Conservation (phyloP, 1,284 basidiomycete species). For the Volvariella volvacea region DNA sequence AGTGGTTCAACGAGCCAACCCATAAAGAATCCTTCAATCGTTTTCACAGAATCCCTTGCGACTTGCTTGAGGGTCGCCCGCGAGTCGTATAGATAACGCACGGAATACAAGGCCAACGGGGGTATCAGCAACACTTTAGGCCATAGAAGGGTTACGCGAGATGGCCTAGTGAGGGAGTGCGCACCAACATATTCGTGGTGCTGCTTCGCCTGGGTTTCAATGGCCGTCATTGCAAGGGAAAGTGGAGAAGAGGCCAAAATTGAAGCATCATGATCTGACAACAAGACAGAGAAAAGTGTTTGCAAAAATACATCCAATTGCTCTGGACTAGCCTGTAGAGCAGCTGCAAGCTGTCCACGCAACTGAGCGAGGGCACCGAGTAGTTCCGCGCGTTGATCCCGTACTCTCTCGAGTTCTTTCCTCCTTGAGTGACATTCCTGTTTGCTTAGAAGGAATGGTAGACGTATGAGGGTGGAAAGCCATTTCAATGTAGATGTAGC, state of each 20-base stretch:
- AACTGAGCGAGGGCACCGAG: slow-evolving; percentile 53
- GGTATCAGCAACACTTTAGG: slow-evolving; percentile 62
- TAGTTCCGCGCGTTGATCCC: slow-evolving; percentile 56
- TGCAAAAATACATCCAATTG: neutral
- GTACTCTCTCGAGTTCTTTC: slow-evolving; percentile 48
- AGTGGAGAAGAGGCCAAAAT: neutral
- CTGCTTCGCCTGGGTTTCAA: slow-evolving; percentile 9
- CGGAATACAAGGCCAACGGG: slow-evolving; percentile 45
- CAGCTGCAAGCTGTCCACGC: slow-evolving; percentile 32
- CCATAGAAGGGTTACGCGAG: slow-evolving; percentile 55
- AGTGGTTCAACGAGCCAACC: slow-evolving; percentile 89
- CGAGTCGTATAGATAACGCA: slow-evolving; percentile 42
- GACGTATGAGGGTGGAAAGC: slow-evolving; percentile 1
- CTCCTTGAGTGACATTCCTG: slow-evolving; percentile 61
- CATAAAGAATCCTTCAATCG: slow-evolving; percentile 68
- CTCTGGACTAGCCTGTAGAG: neutral
- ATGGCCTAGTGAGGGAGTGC: slow-evolving; percentile 47
- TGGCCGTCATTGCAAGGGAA: slow-evolving; percentile 11
- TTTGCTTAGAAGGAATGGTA: slow-evolving; percentile 49
- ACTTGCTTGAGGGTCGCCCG: slow-evolving; percentile 48
- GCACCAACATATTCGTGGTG: slow-evolving; percentile 16
- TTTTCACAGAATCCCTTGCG: slow-evolving; percentile 60
- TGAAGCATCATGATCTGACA: neutral
- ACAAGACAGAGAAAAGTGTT: neutral
- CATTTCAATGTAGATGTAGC: neutral